phyloP scores from a whole-genome alignment of 2,329 filamentous ascomycete genomes.

The Cordyceps cateniannulata region DNA sequence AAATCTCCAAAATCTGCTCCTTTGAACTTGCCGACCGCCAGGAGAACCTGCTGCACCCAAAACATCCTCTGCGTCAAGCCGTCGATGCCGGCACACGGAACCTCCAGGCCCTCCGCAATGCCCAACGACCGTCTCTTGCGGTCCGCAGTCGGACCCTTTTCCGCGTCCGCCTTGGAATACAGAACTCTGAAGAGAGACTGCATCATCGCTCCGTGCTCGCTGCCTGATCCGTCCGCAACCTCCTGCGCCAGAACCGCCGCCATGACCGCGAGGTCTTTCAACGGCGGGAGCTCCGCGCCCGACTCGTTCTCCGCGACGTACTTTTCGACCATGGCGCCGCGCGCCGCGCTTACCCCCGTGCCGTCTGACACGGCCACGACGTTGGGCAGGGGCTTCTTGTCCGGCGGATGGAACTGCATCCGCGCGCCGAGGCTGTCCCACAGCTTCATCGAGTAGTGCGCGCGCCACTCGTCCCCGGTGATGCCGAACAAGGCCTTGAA shows the following conservation, averaged over 20 bases:
- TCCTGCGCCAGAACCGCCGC: neutral
- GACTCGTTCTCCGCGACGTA: neutral
- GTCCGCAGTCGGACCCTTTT: neutral
- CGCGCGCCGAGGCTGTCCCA: conserved; percentile 24
- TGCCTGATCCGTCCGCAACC: neutral
- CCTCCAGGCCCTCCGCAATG: conserved; percentile 14
- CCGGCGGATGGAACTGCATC: conserved; percentile 21
- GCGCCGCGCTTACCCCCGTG: conserved; percentile 4
- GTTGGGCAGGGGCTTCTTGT: conserved; percentile 24
- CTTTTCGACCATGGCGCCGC: neutral
- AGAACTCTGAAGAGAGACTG: neutral
- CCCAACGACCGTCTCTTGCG: neutral
- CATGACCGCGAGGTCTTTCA: neutral
- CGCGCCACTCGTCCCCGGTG: conserved; percentile 21
- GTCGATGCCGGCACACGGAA: conserved; percentile 10
- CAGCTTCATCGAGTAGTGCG: conserved; percentile 19
- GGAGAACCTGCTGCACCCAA: conserved; percentile 22
- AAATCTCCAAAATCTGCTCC: conserved; percentile 18
- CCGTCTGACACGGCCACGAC: conserved; percentile 15
- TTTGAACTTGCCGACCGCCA: conserved; percentile 11
- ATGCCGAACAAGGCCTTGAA: conserved; percentile 21
- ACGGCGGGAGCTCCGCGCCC: neutral
- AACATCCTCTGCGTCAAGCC: conserved; percentile 22
- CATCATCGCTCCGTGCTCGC: neutral
- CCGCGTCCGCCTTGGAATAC: neutral